These are phyloP conservation scores for Leccinum truebloodii DNA, from an alignment of 768 basidiomycete species.

Conservation along the genomic window DNA sequence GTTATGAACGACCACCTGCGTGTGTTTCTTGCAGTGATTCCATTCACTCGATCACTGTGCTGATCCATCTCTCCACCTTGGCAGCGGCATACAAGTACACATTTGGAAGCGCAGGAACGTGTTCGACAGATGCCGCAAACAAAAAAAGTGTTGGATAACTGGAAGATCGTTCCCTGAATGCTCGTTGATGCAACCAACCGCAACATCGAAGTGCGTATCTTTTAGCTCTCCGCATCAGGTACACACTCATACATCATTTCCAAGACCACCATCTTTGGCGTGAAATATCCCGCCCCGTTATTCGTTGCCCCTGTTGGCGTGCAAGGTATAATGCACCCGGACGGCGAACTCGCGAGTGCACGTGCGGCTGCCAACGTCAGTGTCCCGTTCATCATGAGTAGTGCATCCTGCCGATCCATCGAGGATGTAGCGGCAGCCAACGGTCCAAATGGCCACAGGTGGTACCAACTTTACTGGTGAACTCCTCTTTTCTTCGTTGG, in stretches of 20 bases:
- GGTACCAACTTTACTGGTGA: conserved; percentile 85
- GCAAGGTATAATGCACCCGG: conserved; percentile 69
- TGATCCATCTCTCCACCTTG: neutral
- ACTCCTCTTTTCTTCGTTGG: conserved; percentile 3
- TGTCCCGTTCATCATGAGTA: conserved; percentile 74
- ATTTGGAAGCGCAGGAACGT: conserved; percentile 73
- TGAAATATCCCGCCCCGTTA: conserved; percentile 59
- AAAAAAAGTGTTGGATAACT: conserved; percentile 59
- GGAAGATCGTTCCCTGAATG: conserved; percentile 79
- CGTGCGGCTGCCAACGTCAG: conserved; percentile 61
- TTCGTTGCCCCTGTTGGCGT: conserved; percentile 78
- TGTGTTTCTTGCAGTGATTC: conserved; percentile 26
- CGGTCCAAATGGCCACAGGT: conserved; percentile 58
- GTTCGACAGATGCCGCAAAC: conserved; percentile 68
- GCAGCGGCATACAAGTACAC: conserved; percentile 75
- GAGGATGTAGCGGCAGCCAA: conserved; percentile 78
- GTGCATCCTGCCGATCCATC: conserved; percentile 69
- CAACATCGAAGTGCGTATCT: conserved; percentile 53
- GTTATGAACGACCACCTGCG: conserved; percentile 58
- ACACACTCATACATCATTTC: neutral
- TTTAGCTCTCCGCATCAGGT: too few species aligned
- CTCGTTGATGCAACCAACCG: conserved; percentile 60
- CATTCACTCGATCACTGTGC: neutral
- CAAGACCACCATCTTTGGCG: conserved; percentile 72
- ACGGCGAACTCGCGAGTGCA: conserved; percentile 72